Conservation (phyloP, 345 rosid genomes). For the Lepidium africanum region DNA sequence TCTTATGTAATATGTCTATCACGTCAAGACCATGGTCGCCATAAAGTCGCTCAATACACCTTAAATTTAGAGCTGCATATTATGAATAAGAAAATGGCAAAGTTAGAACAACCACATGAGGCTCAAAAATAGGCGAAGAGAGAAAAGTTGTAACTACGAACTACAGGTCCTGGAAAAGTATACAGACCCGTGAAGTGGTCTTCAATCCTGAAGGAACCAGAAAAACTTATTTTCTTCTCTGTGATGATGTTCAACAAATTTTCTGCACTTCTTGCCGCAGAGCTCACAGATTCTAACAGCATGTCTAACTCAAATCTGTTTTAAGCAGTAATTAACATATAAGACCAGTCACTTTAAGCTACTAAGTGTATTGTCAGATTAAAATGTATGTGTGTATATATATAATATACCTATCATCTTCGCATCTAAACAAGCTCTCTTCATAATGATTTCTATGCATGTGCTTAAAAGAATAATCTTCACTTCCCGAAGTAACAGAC, state of each 20-base stretch:
- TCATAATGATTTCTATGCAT: slow-evolving; percentile 97
- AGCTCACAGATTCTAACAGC: slow-evolving; percentile 88
- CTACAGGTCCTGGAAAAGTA: slow-evolving; percentile 1
- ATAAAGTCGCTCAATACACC: slow-evolving; percentile 93
- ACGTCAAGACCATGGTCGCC: slow-evolving; percentile 98
- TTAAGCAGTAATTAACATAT: neutral
- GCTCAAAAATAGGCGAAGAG: neutral
- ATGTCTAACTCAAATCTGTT: slow-evolving; percentile 95
- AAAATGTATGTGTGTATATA: neutral
- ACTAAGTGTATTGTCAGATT: neutral
- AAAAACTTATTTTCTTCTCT: slow-evolving; percentile 46
- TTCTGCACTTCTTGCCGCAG: slow-evolving; percentile 72
- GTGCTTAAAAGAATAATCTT: slow-evolving; percentile 95
- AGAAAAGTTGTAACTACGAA: neutral
- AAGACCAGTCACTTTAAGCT: neutral
- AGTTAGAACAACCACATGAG: slow-evolving; percentile 3
- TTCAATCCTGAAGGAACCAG: slow-evolving; percentile 49
- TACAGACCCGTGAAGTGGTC: slow-evolving; percentile 78
- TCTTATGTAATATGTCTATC: slow-evolving; percentile 76
- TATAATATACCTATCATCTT: slow-evolving; percentile 75
- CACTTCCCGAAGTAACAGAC: slow-evolving; percentile 97
- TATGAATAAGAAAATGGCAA: neutral
- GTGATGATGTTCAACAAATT: slow-evolving; percentile 59
- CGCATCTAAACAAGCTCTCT: slow-evolving; percentile 94
- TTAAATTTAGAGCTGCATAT: slow-evolving; percentile 65